These are phyloP conservation scores for Elongisporangium anandrum DNA, from an alignment of 352 stramenopile genomes.

Conservation along the genomic window DNA sequence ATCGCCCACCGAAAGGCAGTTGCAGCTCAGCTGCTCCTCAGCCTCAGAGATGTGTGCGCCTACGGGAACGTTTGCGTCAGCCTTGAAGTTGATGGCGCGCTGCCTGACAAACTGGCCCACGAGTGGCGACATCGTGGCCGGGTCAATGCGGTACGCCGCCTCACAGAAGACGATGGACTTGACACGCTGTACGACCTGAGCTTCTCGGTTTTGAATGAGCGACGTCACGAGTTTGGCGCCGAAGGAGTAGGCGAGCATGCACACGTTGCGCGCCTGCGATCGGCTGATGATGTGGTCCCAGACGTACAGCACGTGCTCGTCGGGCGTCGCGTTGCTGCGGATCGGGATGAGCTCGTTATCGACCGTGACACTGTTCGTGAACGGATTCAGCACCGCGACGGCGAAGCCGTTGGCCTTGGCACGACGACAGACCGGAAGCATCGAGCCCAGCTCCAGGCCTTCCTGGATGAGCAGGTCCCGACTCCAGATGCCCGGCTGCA, in stretches of 20 bases:
- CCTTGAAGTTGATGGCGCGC: constrained; percentile 75
- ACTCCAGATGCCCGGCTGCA: constrained; percentile 77
- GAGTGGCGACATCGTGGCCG: constrained; percentile 35
- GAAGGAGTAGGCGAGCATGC: constrained; percentile 67
- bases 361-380: constrained; percentile 69
- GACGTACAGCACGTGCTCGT: constrained; percentile 71
- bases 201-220: constrained; percentile 59
- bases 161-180: constrained; percentile 69
- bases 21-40: constrained; percentile 61
- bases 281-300: constrained; percentile 74
- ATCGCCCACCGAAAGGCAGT: constrained; percentile 59
- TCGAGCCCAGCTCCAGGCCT: constrained; percentile 67
- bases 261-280: constrained; percentile 50
- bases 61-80: constrained; percentile 33
- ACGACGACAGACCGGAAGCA: constrained; percentile 61
- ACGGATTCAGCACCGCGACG: constrained; percentile 66
- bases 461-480: constrained; percentile 73
- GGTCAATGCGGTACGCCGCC: constrained; percentile 53
- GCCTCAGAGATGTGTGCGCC: constrained; percentile 42
- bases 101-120: constrained; percentile 60
- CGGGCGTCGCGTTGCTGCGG: constrained; percentile 46
- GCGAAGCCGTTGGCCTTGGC: constrained; percentile 40
- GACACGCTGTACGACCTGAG: constrained; percentile 45
- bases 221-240: constrained; percentile 65
- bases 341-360: constrained; percentile 51